Evolutionary conservation across 257 asterid genomes (phyloP), one percentile per base, ranked within the genome.

Genomic region (Cordia subcordata): DNA sequence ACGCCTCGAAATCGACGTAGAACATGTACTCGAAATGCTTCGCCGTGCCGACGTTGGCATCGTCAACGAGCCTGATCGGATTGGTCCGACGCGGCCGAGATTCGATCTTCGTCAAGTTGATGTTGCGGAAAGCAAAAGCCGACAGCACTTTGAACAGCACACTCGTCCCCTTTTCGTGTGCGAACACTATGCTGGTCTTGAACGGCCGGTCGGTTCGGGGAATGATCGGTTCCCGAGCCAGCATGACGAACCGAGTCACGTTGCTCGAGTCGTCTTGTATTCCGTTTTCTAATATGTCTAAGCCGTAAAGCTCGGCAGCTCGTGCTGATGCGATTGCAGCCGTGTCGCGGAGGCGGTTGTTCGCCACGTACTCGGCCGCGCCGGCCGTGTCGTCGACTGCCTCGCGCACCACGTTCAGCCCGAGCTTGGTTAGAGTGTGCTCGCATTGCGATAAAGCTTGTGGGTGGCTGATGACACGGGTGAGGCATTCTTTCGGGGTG

Each of bases 341-440:
- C 40, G 96, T 87, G 69, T 87, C 88, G 0, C 77, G 83, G 12
- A 87, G 77, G 19, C 60, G 68, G 82, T 90, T 83, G 5, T 68
- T 56, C 0, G 96, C 85, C 53, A 90, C 75, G 78, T 66, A 78
- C 67, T 87, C 97, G 0, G 96, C 97, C 0, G 96, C 96, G 3
- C 94, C 95, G 50, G 96, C 96, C 3, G 97, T 87, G 39, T 87
- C 95, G 73, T 85, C 91, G 0, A 87, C 87, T 8, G 98, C 94
- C 49, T 90, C 98, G 0, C 95, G 84, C 19, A 71, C 69, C 5
- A 85, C 84, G 75, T 54, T 68, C 53, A 83, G 75, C 32, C 87
- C 88, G 64, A 90, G 66, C 32, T 74, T 67, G 53, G 90, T 85
- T 10, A 90, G 77, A 4, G 96, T 87, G 75, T 82, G 82, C 65